Evolutionary conservation across 208 protist genomes (phyloP).

Genomic region (Trypanosoma lewisi): DNA sequence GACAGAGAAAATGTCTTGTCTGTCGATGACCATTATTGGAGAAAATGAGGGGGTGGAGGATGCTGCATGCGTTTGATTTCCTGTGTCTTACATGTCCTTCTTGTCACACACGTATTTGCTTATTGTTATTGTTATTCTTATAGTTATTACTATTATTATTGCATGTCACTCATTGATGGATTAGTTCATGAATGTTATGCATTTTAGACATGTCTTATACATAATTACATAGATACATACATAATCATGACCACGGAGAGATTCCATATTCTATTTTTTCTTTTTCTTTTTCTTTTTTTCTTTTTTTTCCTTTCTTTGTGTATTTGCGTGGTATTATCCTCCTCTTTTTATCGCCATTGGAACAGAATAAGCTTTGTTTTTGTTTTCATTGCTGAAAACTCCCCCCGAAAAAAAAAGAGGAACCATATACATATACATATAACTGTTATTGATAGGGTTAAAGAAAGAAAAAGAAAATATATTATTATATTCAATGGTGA

Average conservation of each 20-base stretch:
- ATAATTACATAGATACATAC: too few relatives aligned
- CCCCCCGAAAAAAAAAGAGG: neutral
- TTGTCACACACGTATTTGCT: too few relatives aligned
- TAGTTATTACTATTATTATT: neutral
- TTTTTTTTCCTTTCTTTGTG: neutral
- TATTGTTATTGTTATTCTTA: neutral
- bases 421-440: too few relatives aligned
- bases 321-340: neutral
- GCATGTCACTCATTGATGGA: neutral
- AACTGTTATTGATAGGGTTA: too few relatives aligned
- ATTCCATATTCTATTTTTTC: neutral
- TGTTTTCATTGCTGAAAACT: too few relatives aligned
- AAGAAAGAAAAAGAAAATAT: neutral
- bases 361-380: too few relatives aligned
- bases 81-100: too few relatives aligned
- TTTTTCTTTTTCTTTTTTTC: neutral
- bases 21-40: too few relatives aligned
- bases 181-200: neutral
- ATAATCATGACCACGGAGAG: constrained; percentile 3
- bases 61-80: neutral
- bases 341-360: constrained; percentile 1
- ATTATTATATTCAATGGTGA: constrained; percentile 18
- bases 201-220: too few relatives aligned
- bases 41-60: too few relatives aligned
- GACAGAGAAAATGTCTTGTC: too few relatives aligned